Conservation (phyloP, 148 eudicot genomes). For the Rheum nobile region DNA sequence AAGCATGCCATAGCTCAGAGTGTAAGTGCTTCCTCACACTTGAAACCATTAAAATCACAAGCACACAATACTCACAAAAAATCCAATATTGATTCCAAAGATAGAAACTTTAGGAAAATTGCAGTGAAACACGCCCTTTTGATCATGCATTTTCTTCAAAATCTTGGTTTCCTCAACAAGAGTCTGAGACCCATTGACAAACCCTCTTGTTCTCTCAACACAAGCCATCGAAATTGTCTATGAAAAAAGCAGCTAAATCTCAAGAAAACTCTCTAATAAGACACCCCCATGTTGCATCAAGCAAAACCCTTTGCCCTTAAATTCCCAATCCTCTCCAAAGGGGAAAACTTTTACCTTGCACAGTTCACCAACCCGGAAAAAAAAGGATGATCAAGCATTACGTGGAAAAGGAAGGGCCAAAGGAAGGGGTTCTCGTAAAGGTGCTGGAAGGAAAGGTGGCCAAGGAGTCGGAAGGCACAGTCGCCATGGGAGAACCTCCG, state of each 20-base stretch:
- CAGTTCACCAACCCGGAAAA: background rate
- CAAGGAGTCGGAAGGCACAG: conserved; percentile 35
- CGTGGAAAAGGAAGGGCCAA: conserved; percentile 67
- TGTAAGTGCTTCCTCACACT: conserved; percentile 46
- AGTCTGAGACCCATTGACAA: conserved; percentile 33
- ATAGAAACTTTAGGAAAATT: background rate
- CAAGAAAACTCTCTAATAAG: background rate
- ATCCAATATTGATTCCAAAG: background rate
- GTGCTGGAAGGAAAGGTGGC: conserved; percentile 65
- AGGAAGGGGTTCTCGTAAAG: conserved; percentile 71
- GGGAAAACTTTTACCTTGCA: conserved; percentile 19
- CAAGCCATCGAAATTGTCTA: conserved; percentile 30
- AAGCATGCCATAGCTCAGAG: conserved; percentile 99
- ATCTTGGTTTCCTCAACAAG: conserved; percentile 70
- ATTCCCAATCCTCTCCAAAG: background rate
- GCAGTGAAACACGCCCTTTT: conserved; percentile 38
- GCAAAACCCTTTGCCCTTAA: too few relatives aligned
- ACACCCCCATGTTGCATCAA: background rate
- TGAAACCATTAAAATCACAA: conserved; percentile 12
- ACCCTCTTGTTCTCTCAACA: conserved; percentile 24
- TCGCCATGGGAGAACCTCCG: conserved; percentile 49
- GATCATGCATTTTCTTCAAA: conserved; percentile 76
- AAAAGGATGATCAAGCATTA: conserved; percentile 11
- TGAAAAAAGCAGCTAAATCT: background rate
- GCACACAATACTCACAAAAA: background rate